Base-by-base conservation (phyloP, 2,329 filamentous ascomycete genomes). In the Plectosphaerella cucumerina region DNA sequence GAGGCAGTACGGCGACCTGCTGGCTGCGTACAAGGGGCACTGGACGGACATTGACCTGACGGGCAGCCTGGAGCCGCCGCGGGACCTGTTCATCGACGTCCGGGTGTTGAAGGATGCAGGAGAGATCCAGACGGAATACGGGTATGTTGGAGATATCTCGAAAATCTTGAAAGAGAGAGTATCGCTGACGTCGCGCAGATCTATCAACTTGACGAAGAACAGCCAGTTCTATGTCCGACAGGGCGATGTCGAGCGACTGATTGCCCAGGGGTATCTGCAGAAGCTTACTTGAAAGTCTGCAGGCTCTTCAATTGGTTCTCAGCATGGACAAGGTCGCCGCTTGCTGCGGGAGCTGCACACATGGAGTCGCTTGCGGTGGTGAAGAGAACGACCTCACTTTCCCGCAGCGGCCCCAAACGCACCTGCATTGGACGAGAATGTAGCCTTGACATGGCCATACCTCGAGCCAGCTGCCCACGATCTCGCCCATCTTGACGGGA, bases 121-220 rank as follows among this genome's bases (percentile, higher is more conserved):
- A 5, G 94, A 99, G 75, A 97, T 99, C 57, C 93, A 99, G 73
- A 99, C 94, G 0, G 95, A 99, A 76, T 99, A 99, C 65, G 94
- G 94, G 88, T 96, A 78, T 69, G 86, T 75, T 48, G 15, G 10
- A 18, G 23, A 22, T 35, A 17, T 33, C 31, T 48, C 3, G 35
- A 18, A 9, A 15, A n/a, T n/a, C n/a, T n/a, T n/a, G n/a, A n/a
- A n/a, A 18, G 39, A n/a, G n/a, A 12, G 39, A 18, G 17, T 33
- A 26, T 22, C 17, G 12, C 62, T 58, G 52, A 46, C 56, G 50
- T 9, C 14, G 44, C 43, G 33, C 60, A 96, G 91, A 15, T 89
- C 92, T 12, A 97, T 99, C 62, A 97, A 89, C 53, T 79, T 99
- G 73, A 96, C 91, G 35, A 97, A 96, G 71, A 97, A 99, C 70